These are phyloP conservation scores for Coemansia aciculifera DNA, from an alignment of 192 early-diverging fungal species.

Conservation along the genomic window DNA sequence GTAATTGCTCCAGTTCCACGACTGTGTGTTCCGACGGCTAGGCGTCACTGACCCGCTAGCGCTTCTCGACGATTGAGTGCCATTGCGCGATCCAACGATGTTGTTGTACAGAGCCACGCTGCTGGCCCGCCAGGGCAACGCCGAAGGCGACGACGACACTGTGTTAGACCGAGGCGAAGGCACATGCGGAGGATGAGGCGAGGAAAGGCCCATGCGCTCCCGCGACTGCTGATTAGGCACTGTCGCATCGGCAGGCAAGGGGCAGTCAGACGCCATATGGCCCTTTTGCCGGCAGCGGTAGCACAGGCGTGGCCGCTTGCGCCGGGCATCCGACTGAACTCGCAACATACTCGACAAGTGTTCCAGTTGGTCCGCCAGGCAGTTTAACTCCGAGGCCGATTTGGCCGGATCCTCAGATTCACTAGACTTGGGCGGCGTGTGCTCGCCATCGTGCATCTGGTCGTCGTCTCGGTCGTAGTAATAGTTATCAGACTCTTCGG, in stretches of 20 bases:
- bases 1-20: conserved; percentile 22
- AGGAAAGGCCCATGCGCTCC: conserved; percentile 20
- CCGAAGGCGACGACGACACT: conserved; percentile 12
- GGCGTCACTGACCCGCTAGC: conserved; percentile 6
- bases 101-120: conserved; percentile 17
- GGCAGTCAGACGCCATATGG: conserved; percentile 44
- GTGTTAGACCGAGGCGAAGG: conserved; percentile 18
- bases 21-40: conserved; percentile 33
- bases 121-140: conserved; percentile 19
- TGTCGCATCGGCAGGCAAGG: conserved; percentile 29
- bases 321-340: conserved; percentile 46
- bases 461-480: conserved; percentile 6
- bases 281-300: conserved; percentile 54
- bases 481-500: conserved; percentile 13
- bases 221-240: conserved; percentile 35
- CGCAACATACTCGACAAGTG: conserved; percentile 43
- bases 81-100: conserved; percentile 12
- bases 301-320: conserved; percentile 47
- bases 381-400: conserved; percentile 41
- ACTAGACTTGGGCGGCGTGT: conserved; percentile 19
- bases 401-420: conserved; percentile 27
- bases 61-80: not conserved
- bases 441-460: conserved; percentile 10
- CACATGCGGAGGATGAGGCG: not conserved
- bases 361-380: conserved; percentile 49